Percentiles rank a stretch among this genome's conserved stretches.
phyloP scores from a whole-genome alignment of 768 basidiomycete species.

The Naganishia friedmannii region DNA sequence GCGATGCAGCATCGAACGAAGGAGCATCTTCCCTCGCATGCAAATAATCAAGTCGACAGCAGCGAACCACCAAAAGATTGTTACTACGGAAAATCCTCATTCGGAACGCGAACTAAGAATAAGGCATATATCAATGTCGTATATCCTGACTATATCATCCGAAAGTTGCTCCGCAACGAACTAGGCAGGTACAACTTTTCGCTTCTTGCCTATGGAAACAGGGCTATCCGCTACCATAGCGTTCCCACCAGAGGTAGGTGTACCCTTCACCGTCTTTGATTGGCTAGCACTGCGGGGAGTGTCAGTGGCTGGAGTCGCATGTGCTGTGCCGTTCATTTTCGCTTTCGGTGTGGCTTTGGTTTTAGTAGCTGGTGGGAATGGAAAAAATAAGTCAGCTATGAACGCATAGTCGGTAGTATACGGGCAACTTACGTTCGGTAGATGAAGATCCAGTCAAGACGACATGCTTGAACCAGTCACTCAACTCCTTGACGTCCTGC shows the following conservation, averaged over 20 bases:
- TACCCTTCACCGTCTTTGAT: constrained; percentile 9
- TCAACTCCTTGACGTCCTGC: constrained; percentile 63
- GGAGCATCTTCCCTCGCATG: too few relatives aligned
- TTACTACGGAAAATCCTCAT: too few relatives aligned
- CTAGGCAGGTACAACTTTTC: constrained; percentile 22
- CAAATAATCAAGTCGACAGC: too few relatives aligned
- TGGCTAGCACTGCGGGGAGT: neutral
- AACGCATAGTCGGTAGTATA: neutral
- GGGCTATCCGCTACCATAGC: constrained; percentile 6
- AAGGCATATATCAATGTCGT: neutral
- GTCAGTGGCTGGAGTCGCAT: neutral
- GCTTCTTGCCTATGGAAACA: constrained; percentile 21
- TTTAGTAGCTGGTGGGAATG: neutral
- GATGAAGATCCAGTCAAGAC: constrained; percentile 27
- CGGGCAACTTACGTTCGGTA: neutral
- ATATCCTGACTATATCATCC: neutral
- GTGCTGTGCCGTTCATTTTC: neutral
- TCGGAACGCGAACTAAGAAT: neutral
- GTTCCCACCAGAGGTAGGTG: neutral
- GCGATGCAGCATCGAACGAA: too few relatives aligned
- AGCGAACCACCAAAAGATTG: too few relatives aligned
- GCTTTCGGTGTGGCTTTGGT: neutral
- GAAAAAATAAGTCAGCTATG: neutral
- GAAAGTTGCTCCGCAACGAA: neutral
- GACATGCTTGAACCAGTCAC: constrained; percentile 62